Percentiles rank a stretch among this genome's conserved stretches.
Evolutionary conservation across 2,329 filamentous ascomycete species (phyloP).

Genomic region (Neopestalotiopsis sp.): DNA sequence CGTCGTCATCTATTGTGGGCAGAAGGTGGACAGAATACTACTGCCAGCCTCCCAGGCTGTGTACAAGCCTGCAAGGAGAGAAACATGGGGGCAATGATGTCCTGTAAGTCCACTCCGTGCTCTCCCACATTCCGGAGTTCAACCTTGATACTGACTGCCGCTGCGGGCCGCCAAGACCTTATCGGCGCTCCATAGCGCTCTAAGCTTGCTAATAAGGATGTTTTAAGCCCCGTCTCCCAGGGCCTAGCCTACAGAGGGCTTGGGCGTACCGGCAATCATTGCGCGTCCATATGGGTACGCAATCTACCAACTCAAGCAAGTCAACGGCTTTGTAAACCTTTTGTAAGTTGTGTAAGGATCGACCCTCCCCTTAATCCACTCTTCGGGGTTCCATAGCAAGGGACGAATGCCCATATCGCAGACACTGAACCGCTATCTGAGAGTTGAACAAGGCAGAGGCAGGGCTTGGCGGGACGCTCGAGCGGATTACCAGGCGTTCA

Average conservation of each 20-base stretch:
- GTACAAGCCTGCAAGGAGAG: not conserved
- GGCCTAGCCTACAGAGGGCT: not conserved
- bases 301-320: not conserved
- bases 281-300: not conserved
- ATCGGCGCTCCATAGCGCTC: not conserved
- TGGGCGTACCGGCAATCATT: not conserved
- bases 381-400: not conserved
- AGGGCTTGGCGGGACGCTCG: not conserved
- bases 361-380: not conserved
- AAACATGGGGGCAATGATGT: not conserved
- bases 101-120: not conserved
- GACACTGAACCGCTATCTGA: not conserved
- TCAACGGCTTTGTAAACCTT: not conserved
- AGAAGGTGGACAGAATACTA: not conserved
- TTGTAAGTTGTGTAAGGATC: not conserved
- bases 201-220: slow-evolving; percentile 1
- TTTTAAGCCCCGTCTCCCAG: not conserved
- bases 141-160: slow-evolving; percentile 1
- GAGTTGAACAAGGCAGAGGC: not conserved
- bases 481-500: not conserved
- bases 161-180: not conserved
- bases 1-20: slow-evolving; percentile 11
- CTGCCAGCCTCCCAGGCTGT: not conserved
- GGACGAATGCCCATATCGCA: not conserved
- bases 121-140: not conserved